Conservation (phyloP, 1,284 basidiomycete genomes). For the Cryptococcus neoformans region DNA sequence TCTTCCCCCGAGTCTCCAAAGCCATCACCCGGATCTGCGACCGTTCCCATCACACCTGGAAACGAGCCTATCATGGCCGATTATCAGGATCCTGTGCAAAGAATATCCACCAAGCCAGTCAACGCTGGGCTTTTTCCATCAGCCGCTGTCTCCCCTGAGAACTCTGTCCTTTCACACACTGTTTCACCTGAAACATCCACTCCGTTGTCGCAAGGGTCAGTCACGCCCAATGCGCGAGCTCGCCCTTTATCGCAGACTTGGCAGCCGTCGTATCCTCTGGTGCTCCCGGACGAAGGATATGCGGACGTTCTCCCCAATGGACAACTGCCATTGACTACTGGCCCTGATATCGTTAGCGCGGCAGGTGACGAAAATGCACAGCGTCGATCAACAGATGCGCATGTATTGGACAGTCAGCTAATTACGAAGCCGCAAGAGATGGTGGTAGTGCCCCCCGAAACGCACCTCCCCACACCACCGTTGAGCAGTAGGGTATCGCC, state of each 20-base stretch:
- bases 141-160: conserved; percentile 20
- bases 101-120: not conserved
- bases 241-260: conserved; percentile 13
- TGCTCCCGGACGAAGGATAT: conserved; percentile 24
- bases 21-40: conserved; percentile 2
- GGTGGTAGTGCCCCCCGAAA: not conserved
- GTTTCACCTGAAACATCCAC: conserved; percentile 15
- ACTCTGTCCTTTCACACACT: conserved; percentile 19
- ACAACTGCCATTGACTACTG: not conserved
- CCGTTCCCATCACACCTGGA: not conserved
- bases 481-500: not conserved
- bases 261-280: conserved; percentile 32
- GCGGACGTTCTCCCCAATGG: conserved; percentile 31
- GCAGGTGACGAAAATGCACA: conserved; percentile 22
- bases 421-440: not conserved
- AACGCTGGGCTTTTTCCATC: conserved; percentile 11
- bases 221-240: too few species aligned
- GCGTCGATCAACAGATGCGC: conserved; percentile 16
- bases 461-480: not conserved
- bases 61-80: conserved; percentile 5
- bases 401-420: conserved; percentile 3
- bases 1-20: not conserved
- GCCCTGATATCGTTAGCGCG: not conserved
- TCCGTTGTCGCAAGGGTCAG: not conserved
- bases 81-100: conserved; percentile 12